Evolutionary conservation across 2,329 filamentous ascomycete genomes (phyloP), one percentile per base, ranked within the genome.

Genomic region (Colletotrichum tropicicola): DNA sequence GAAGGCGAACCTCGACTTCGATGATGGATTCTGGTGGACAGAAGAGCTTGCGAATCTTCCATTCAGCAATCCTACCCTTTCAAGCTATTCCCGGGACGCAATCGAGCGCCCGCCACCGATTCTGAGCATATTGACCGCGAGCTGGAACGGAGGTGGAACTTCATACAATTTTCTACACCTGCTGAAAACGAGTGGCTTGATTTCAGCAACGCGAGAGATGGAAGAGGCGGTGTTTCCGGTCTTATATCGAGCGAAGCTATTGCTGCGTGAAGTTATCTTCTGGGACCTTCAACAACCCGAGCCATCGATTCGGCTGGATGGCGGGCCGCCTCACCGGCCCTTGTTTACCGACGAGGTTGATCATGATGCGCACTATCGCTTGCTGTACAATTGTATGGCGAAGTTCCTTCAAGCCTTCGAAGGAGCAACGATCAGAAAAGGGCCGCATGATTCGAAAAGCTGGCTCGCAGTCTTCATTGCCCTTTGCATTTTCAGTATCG

Each of bases 11-110:
- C 71, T 86, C 3, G 86, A 88, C 69, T 87, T 85, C 59, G 78
- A 83, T 30, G 86, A 88, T 68, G 79, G 79, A 2, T 88, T 88
- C 69, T 88, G 86, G 86, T 86, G 84, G 83, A 84, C 82, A 15
- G 84, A 85, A 49, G 82, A 86, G 66, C 73, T 84, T 23, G 80
- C 79, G 7, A 77, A 71, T 47, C 66, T 80, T 35, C 77, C 80
- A 10, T 76, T 77, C 27, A 68, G 74, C 2, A 81, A 80, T 48
- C 77, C 78, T 5, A 74, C 77, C 4, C 64, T 76, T 9, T 74
- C 80, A 4, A 75, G 73, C 3, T 83, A 80, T 68, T 74, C 73
- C 15, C 76, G 75, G 60, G 78, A 82, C 3, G 71, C 77, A 3
- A 70, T 77, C 10, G 77, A 79, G 12, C 76, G 79, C 27, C 74